Evolutionary conservation across 2,329 filamentous ascomycete species (phyloP), one percentile per base, ranked within the genome.

Genomic region (Fusarium verticillioides): DNA sequence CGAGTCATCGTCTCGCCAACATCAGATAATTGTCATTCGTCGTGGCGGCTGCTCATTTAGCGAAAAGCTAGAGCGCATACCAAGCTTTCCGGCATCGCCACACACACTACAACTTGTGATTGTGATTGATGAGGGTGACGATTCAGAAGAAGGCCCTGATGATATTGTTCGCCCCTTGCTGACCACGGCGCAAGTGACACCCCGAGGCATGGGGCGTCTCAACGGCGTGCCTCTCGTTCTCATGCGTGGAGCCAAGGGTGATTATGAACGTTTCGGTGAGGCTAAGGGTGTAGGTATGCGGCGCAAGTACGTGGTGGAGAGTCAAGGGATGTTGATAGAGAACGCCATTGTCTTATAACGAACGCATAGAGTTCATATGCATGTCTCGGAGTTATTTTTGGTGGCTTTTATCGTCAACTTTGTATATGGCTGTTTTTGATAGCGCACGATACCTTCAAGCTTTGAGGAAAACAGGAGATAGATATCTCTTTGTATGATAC

Each of bases 41-140:
- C 91, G 96, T 10, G 96, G 96, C 43, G 91, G 90, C 2, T 99
- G 96, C 83, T 92, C 89, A 30, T 98, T 98, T 81, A 92, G 89
- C 40, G 84, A 92, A 34, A 99, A 99, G 81, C 84, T 98, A 2
- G 87, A 88, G 58, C 95, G 94, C 73, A 95, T 98, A n/a, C 95
- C 96, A 2, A 89, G 90, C 15, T 96, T 92, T 79, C 86, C 90
- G 3, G 91, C 93, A 0, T 85, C 86, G 1, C 80, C 85, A 1
- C 80, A 82, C 7, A 87, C 91, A 2, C 84, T 98, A 23, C 93
- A 97, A 80, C 87, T 98, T 7, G 94, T 98, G 34, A 84, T 98
- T 47, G 84, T 98, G 0, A 89, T 98, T 87, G 88, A 90, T 7
- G 87, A 89, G 23, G 79, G 78, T 8, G 78, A 80, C 18, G 79